Conservation (phyloP, 495 filamentous ascomycete species). For the Echria macrotheca region DNA sequence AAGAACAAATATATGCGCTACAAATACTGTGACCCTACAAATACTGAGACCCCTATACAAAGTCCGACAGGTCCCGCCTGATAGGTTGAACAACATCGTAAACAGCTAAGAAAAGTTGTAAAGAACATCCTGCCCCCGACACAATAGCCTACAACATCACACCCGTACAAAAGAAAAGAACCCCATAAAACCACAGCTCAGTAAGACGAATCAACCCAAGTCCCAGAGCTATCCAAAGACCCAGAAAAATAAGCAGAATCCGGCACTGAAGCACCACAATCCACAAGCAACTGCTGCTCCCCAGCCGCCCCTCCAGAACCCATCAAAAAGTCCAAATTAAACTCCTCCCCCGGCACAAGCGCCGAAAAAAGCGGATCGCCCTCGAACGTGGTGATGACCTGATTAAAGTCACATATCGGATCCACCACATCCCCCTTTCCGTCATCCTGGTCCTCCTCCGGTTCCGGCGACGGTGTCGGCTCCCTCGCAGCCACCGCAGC, state of each 20-base stretch:
- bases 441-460: not conserved
- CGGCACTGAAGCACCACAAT: not conserved
- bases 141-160: too few species aligned
- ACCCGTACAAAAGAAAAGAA: not conserved
- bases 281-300: too few species aligned
- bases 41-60: too few species aligned
- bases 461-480: not conserved
- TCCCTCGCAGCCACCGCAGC: not conserved
- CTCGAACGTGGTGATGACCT: not conserved
- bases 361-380: not conserved
- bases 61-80: too few species aligned
- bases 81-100: too few species aligned
- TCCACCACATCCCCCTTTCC: too few species aligned
- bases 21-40: too few species aligned
- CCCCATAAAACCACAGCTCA: too few species aligned
- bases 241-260: conserved; percentile 2
- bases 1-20: too few species aligned
- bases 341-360: not conserved
- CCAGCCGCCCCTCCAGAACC: not conserved
- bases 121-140: too few species aligned
- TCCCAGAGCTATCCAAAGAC: not conserved
- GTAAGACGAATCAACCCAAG: too few species aligned
- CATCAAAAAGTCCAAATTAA: not conserved
- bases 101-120: too few species aligned
- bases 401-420: not conserved